phyloP scores from a whole-genome alignment of 2,329 filamentous ascomycete genomes.

The Hymenoscyphus salicellus region DNA sequence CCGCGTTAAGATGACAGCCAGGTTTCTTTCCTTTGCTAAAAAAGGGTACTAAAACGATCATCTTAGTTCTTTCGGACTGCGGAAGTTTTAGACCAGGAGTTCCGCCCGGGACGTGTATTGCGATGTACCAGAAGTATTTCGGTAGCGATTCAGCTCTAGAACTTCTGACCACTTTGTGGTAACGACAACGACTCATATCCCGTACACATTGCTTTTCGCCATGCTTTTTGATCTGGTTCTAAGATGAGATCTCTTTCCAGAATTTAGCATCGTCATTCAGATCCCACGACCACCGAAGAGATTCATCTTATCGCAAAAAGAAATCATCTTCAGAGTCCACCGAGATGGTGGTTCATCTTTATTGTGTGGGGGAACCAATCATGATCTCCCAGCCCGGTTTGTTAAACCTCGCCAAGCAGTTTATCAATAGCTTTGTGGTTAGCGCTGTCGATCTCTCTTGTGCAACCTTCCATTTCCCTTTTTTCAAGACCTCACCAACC shows the following conservation, averaged over 20 bases:
- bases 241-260: too few species aligned
- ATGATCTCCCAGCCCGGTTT: background rate
- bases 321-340: background rate
- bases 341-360: background rate
- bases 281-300: too few species aligned
- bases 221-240: background rate
- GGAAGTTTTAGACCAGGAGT: background rate
- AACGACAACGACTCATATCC: background rate
- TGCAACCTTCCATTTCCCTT: background rate
- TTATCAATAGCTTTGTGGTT: conserved; percentile 1
- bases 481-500: too few species aligned
- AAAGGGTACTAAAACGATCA: background rate
- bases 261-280: too few species aligned
- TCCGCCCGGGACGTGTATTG: background rate
- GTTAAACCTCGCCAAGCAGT: background rate
- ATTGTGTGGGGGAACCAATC: background rate
- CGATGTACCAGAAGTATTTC: too few species aligned
- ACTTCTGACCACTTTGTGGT: background rate
- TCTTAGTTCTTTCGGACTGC: background rate
- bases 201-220: background rate
- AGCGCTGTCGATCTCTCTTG: background rate
- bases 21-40: background rate
- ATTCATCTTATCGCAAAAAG: background rate
- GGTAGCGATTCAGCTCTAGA: background rate
- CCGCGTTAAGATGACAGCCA: too few species aligned